Evolutionary conservation across 177 flowering plant genomes (phyloP), one percentile per base, ranked within the genome.

Genomic region (Telopea speciosissima): DNA sequence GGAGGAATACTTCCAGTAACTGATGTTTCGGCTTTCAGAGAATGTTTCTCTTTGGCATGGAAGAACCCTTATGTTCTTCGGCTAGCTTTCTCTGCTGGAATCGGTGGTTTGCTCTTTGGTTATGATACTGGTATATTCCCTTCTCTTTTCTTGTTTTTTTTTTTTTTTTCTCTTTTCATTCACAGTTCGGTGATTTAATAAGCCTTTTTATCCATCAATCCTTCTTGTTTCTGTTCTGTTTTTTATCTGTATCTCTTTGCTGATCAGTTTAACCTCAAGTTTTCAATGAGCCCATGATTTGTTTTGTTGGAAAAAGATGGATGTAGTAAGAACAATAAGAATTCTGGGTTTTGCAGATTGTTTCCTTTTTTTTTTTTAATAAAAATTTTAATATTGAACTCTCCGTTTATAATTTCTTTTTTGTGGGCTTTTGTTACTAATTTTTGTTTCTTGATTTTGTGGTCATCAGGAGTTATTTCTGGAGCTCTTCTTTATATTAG

Each of bases 401-500:
- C 49, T 13, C 14, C 9, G 14, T 9, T 44, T 9, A 44, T 44
- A 44, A 44, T 44, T 44, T 2, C 2, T 44, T 44, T 9, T 9
- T 44, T 9, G 11, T 13, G 11, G 49, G 14, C 40, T 6, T 36
- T 36, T 0, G 8, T 36, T 36, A 25, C 36, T 16, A 21, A 24
- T 19, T 54, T 25, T 45, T 16, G 28, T 64, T 10, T 63, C 12
- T 24, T 25, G 36, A 54, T 19, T 24, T 58, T 76, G 62, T 19
- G 26, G 19, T 68, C 22, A 77, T 68, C 83, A 90, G 96, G 96
- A 25, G 96, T 90, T 16, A 90, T 90, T 63, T 88, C 90, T 12
- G 92, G 92, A 3, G 92, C 91, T 8, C 87, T 90, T 56, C 87
- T 90, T 0, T 90, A 90, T 68, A 90, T 90, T 5, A 75, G 89